These are phyloP conservation scores for Wallacemonas sp. DNA, from an alignment of 208 protist genomes.

Conservation along the genomic window DNA sequence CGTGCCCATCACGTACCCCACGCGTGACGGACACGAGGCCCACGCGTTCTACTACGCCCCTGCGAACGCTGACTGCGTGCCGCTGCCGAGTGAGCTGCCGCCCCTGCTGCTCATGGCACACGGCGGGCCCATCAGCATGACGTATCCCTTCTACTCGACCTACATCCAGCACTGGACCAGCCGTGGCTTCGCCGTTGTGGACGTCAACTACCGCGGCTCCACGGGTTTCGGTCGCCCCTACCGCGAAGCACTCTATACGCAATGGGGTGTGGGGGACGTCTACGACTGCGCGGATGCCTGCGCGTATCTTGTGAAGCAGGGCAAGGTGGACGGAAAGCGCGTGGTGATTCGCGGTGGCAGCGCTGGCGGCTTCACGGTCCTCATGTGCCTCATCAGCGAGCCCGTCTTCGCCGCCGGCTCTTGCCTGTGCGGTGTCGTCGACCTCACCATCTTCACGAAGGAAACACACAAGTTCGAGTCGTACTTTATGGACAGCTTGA, in stretches of 20 bases:
- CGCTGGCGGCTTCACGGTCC: conserved; percentile 11
- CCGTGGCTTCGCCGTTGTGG: conserved; percentile 9
- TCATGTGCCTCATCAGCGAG: conserved; percentile 9
- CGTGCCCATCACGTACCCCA: conserved; percentile 9
- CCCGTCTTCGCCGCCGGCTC: not conserved
- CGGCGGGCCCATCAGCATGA: not conserved
- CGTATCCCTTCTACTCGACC: not conserved
- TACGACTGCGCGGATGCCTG: conserved; percentile 8
- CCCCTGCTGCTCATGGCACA: conserved; percentile 9
- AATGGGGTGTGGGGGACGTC: not conserved
- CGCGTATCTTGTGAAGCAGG: not conserved
- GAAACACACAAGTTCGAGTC: conserved; percentile 16
- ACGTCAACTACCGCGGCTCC: conserved; percentile 11
- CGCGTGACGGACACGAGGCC: conserved; percentile 1
- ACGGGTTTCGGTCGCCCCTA: conserved; percentile 4
- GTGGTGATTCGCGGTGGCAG: conserved; percentile 13
- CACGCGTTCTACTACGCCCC: conserved; percentile 9
- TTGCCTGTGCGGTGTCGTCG: conserved; percentile 10
- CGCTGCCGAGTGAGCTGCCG: not conserved
- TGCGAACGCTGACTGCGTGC: conserved; percentile 2
- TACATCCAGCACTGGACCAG: not conserved
- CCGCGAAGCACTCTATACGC: not conserved
- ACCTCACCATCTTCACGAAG: not conserved
- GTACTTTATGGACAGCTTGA: not conserved
- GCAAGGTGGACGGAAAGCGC: conserved; percentile 10